Evolutionary conservation across 2,329 filamentous ascomycete species (phyloP).

Genomic region (Dendrostoma leiphaemia): DNA sequence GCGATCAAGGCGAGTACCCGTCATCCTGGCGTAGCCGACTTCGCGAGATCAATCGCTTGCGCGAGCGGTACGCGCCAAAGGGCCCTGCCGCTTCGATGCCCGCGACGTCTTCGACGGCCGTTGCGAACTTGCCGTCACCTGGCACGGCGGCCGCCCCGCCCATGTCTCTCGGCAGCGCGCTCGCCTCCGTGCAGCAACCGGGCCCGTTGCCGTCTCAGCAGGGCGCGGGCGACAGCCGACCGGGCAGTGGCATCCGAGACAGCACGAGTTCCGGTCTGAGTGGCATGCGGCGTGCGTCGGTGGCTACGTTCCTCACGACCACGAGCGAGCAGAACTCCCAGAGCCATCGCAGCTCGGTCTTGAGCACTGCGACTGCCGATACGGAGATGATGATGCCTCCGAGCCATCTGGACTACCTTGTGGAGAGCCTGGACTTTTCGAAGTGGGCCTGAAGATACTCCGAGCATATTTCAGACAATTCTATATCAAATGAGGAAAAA

Average conservation of each 20-base stretch:
- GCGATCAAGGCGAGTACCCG: conserved; percentile 75
- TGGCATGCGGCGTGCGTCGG: conserved; percentile 56
- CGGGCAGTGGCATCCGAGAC: conserved; percentile 46
- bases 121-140: conserved; percentile 25
- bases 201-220: conserved; percentile 25
- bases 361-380: conserved; percentile 53
- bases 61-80: conserved; percentile 63
- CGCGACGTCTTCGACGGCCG: conserved; percentile 30
- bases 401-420: conserved; percentile 35
- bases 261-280: conserved; percentile 55
- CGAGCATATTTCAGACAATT: neutral
- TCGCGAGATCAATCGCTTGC: conserved; percentile 77
- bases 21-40: conserved; percentile 89
- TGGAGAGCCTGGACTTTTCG: conserved; percentile 50
- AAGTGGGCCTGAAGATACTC: conserved; percentile 40
- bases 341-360: conserved; percentile 55
- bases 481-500: neutral
- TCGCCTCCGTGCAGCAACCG: conserved; percentile 23
- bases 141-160: conserved; percentile 9
- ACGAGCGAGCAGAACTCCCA: conserved; percentile 52
- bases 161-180: conserved; percentile 14
- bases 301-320: conserved; percentile 62
- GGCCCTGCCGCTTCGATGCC: conserved; percentile 24
- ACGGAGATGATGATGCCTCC: conserved; percentile 45
- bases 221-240: conserved; percentile 33